Conservation (phyloP, 768 basidiomycete genomes). For the Pleurotus tuber-regium region DNA sequence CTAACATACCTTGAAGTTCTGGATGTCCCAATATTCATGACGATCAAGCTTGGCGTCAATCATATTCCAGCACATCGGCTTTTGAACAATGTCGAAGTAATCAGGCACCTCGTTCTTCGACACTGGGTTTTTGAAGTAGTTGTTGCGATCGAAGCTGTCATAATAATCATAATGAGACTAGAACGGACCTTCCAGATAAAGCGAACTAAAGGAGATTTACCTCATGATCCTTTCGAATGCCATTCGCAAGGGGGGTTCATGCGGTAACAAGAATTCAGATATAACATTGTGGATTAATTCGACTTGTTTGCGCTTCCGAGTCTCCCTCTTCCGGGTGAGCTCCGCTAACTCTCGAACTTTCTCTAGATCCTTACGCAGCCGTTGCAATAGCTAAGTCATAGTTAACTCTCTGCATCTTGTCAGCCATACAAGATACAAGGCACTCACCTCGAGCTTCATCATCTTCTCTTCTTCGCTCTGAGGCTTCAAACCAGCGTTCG, state of each 20-base stretch:
- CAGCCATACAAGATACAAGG: background rate
- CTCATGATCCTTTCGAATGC: constrained; percentile 69
- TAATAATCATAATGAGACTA: constrained; percentile 13
- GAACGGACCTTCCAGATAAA: background rate
- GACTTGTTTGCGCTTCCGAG: constrained; percentile 68
- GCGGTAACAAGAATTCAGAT: constrained; percentile 61
- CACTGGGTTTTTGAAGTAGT: constrained; percentile 83
- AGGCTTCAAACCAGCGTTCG: constrained; percentile 55
- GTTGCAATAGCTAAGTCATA: constrained; percentile 49
- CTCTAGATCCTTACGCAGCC: constrained; percentile 75
- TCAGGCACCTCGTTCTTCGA: constrained; percentile 78
- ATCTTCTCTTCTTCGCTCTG: constrained; percentile 82
- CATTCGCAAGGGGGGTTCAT: constrained; percentile 54
- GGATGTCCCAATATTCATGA: constrained; percentile 78
- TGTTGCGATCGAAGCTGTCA: constrained; percentile 65
- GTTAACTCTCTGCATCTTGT: background rate
- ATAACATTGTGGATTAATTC: constrained; percentile 68
- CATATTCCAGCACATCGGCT: constrained; percentile 85
- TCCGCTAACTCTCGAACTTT: constrained; percentile 64
- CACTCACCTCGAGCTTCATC: constrained; percentile 75
- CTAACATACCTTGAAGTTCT: constrained; percentile 57
- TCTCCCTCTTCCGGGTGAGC: constrained; percentile 75
- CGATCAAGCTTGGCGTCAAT: constrained; percentile 82
- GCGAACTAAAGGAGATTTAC: constrained; percentile 43
- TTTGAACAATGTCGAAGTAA: constrained; percentile 83